Base-by-base conservation (phyloP, 177 flowering plant genomes). In the Vitis hybrid region DNA sequence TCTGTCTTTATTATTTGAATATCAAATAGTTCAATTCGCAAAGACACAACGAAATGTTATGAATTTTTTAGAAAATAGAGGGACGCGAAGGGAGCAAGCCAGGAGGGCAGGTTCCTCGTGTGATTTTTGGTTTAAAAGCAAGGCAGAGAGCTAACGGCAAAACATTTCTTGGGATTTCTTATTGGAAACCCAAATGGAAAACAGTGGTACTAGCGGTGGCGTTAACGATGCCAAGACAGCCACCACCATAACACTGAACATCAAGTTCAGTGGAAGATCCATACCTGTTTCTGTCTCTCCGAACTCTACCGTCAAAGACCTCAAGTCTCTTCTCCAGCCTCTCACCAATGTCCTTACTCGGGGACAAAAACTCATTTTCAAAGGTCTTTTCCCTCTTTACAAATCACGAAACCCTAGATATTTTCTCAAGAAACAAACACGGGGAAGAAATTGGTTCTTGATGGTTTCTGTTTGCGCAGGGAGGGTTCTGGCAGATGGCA, bases 291-390 rank as follows among this genome's bases (percentile, higher is more conserved):
- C 87, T 4, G 33, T 89, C 14, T 77, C 89, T 0, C 66, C 74
- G 0, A 82, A 85, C 6, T 69, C 89, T 2, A 86, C 88, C 26
- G 60, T 92, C 18, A 81, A 72, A 49, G 84, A 89, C 66, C 81
- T 92, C 60, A 94, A 94, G 76, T 70, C 85, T 51, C 80, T 80
- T 60, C 89, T 94, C 33, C 95, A 89, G 63, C 85, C 92, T 52
- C 80, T 86, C 74, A 92, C 98, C 70, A 81, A 92, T 63, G 95
- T 91, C 65, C 94, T 94, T 55, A 86, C 89, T 58, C 89, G 98
- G 11, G 98, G 98, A 72, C 97, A 94, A 49, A 94, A 85, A 61
- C 93, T 92, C 81, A 90, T 94, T 76, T 89, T 64, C 75, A 89
- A 90, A 86, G 97, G 97, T 87, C 1, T 33, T 10, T 60, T 64